Base-by-base conservation (phyloP, 2,329 filamentous ascomycete species). In the Fusarium sp. region DNA sequence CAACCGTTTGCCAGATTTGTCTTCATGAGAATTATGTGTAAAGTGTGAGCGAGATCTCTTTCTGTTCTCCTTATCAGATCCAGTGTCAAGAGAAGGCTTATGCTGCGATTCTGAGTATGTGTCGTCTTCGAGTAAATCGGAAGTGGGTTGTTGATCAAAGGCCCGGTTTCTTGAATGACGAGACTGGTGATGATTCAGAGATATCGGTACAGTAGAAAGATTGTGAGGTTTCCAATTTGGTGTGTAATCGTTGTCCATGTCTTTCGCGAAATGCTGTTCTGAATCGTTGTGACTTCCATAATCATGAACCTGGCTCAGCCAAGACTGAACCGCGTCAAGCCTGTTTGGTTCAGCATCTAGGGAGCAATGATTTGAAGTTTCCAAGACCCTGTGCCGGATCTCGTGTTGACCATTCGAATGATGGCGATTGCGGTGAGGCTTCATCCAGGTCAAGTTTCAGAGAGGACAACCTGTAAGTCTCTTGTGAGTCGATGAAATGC, bases 301-400 rank as follows among this genome's bases (percentile, higher is more conserved):
- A 38, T n/a, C 14, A 25, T 20, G 36, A 36, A 57, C 33, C 38
- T 61, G 47, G 27, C 54, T 45, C 42, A 74, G 31, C 72, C 72
- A 74, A 57, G 58, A 55, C 25, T 54, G 71, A 55, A 74, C 46
- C 31, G 13, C 41, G 11, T 29, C 54, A 47, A 55, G 55, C 22
- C 13, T 14, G 25, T n/a, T 22, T 13, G 22, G 11, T 38, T 11
- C 31, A 27, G 41, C 22, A 25, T 61, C 46, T 35, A 25, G 27
- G 33, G 20, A 38, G 31, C 44, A 29, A 45, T 27, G n/a, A 38
- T 49, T 53, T 33, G 41, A 13, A 25, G 14, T 35, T 17, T 11
- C 20, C 11, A 25, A 33, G 18, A n/a, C 17, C 33, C 13, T 17
- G 17, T 38, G 47, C 13, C 39, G 44, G 22, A 17, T 36, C 45